Percentiles rank a stretch among this genome's conserved stretches.
Conservation (phyloP, 2,329 filamentous ascomycete species). For the Elsinoe perseae region DNA sequence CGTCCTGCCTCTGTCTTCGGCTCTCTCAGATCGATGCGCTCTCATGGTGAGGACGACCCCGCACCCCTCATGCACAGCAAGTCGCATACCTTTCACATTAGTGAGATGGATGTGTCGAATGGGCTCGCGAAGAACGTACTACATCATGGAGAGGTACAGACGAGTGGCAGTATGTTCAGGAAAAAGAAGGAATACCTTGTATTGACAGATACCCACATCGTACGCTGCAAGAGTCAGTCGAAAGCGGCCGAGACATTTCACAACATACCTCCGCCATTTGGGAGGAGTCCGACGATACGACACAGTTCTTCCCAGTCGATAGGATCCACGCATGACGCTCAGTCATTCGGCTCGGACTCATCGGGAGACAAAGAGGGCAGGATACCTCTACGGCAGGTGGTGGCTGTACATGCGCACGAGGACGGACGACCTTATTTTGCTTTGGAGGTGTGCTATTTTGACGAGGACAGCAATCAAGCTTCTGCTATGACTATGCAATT, state of each 20-base stretch:
- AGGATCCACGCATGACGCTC: slow-evolving; percentile 54
- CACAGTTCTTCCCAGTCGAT: slow-evolving; percentile 53
- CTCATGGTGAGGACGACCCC: slow-evolving; percentile 44
- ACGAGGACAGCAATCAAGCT: slow-evolving; percentile 55
- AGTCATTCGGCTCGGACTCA: slow-evolving; percentile 43
- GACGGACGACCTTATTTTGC: slow-evolving; percentile 60
- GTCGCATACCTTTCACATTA: slow-evolving; percentile 43
- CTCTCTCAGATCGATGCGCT: slow-evolving; percentile 48
- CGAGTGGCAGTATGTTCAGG: slow-evolving; percentile 60
- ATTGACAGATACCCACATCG: slow-evolving; percentile 59
- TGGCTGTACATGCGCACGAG: slow-evolving; percentile 59
- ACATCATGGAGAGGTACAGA: slow-evolving; percentile 63
- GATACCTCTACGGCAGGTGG: slow-evolving; percentile 57
- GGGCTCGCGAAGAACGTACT: slow-evolving; percentile 42
- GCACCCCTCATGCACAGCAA: slow-evolving; percentile 43
- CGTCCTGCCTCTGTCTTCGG: slow-evolving; percentile 50
- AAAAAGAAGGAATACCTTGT: slow-evolving; percentile 68
- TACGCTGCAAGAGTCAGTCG: slow-evolving; percentile 60
- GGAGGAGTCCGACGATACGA: slow-evolving; percentile 40
- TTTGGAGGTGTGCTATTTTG: slow-evolving; percentile 60
- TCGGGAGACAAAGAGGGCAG: slow-evolving; percentile 49
- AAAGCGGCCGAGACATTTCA: slow-evolving; percentile 58
- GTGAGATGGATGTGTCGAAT: slow-evolving; percentile 28
- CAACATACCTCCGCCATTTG: slow-evolving; percentile 29
- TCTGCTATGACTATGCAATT: slow-evolving; percentile 59